phyloP scores from a whole-genome alignment of 495 filamentous ascomycete genomes.

The Tuber brumale region DNA sequence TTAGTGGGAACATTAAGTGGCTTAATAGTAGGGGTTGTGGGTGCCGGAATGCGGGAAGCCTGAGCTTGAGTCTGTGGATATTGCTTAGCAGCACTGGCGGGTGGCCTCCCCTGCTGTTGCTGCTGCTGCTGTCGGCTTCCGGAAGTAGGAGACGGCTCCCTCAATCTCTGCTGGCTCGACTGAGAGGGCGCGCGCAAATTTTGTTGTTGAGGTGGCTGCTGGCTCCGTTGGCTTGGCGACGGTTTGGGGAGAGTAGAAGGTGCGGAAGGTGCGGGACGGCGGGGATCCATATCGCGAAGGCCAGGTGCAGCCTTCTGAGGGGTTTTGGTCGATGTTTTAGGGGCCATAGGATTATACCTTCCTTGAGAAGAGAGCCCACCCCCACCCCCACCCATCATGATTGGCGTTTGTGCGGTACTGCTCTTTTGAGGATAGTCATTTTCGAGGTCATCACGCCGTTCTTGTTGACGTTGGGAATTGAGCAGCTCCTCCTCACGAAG shows the following conservation, averaged over 20 bases:
- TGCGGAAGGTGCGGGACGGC: slow-evolving; percentile 50
- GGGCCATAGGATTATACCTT: slow-evolving; percentile 75
- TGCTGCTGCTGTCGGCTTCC: slow-evolving; percentile 3
- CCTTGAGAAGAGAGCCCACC: slow-evolving; percentile 48
- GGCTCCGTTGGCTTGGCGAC: slow-evolving; percentile 42
- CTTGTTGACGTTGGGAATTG: slow-evolving; percentile 20
- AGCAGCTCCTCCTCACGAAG: slow-evolving; percentile 37
- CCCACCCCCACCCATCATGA: slow-evolving; percentile 60
- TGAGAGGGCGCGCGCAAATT: slow-evolving; percentile 23
- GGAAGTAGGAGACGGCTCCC: slow-evolving; percentile 34
- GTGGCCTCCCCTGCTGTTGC: slow-evolving; percentile 13
- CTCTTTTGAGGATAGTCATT: slow-evolving; percentile 38
- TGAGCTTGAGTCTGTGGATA: slow-evolving; percentile 24
- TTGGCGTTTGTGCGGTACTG: slow-evolving; percentile 31
- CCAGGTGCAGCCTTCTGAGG: slow-evolving; percentile 25
- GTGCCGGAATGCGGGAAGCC: slow-evolving; percentile 46
- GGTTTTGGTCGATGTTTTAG: slow-evolving; percentile 45
- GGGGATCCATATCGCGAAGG: slow-evolving; percentile 33
- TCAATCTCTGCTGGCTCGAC: slow-evolving; percentile 28
- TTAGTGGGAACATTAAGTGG: slow-evolving; percentile 86
- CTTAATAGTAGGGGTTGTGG: slow-evolving; percentile 66
- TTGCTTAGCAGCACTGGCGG: slow-evolving; percentile 20
- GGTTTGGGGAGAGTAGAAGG: slow-evolving; percentile 46
- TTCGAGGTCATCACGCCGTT: slow-evolving; percentile 24
- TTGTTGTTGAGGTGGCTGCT: slow-evolving; percentile 17